phyloP scores from a whole-genome alignment of 306 rosid species.

The Trifolium dubium region DNA sequence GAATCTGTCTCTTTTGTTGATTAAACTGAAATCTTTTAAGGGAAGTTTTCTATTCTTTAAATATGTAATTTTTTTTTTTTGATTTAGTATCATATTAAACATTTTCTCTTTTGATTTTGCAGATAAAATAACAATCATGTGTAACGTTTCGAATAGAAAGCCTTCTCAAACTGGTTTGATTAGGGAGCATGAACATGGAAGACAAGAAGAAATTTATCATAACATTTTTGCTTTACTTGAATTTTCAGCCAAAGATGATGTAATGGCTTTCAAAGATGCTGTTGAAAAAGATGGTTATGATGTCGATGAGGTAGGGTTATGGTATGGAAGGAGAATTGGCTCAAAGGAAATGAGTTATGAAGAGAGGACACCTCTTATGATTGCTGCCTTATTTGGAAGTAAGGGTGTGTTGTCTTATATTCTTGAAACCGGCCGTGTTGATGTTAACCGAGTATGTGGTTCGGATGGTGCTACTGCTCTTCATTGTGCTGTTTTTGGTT shows the following conservation, averaged over 20 bases:
- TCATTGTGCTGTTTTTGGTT: not conserved
- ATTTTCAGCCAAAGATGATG: not conserved
- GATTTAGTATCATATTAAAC: slow-evolving; percentile 20
- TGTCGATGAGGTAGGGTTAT: not conserved
- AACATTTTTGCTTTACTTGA: not conserved
- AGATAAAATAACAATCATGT: slow-evolving; percentile 4
- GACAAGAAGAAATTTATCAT: not conserved
- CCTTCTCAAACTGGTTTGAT: not conserved
- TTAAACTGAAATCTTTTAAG: slow-evolving; percentile 34
- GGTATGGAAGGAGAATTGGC: not conserved
- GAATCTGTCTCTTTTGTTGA: slow-evolving; percentile 32
- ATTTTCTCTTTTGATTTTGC: slow-evolving; percentile 31
- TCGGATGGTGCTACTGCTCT: not conserved
- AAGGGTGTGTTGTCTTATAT: not conserved
- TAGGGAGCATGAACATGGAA: not conserved
- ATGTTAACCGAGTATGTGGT: not conserved
- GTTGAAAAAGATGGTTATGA: not conserved
- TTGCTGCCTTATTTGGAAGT: not conserved
- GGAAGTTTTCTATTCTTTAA: slow-evolving; percentile 23
- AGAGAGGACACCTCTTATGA: not conserved
- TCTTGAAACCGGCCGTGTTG: not conserved
- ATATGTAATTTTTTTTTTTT: slow-evolving; percentile 9
- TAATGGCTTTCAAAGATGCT: not conserved
- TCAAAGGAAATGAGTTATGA: not conserved
- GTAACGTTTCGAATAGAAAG: not conserved